These are phyloP conservation scores for Beauveria brongniartii DNA, from an alignment of 2,329 filamentous ascomycete genomes.

Conservation along the genomic window DNA sequence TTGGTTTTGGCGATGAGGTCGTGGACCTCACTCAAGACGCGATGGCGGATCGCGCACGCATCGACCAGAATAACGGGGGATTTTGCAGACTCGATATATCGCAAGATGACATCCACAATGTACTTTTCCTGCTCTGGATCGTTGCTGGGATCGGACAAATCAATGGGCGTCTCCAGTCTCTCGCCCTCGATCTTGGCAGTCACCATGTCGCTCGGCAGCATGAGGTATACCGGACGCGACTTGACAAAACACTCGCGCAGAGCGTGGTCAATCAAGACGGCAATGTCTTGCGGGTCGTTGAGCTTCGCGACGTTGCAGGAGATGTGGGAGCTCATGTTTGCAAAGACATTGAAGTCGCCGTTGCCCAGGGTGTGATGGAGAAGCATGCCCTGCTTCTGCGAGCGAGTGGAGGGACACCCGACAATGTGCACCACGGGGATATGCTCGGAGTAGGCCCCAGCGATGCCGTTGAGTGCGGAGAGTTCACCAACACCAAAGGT, in stretches of 20 bases:
- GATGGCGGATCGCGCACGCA: slow-evolving; percentile 71
- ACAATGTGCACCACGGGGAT: slow-evolving; percentile 66
- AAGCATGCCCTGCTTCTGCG: slow-evolving; percentile 39
- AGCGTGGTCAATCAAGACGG: slow-evolving; percentile 68
- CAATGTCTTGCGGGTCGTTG: slow-evolving; percentile 60
- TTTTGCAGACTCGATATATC: slow-evolving; percentile 63
- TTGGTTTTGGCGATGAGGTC: slow-evolving; percentile 64
- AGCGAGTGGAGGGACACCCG: slow-evolving; percentile 40
- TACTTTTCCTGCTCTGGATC: slow-evolving; percentile 67
- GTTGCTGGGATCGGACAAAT: slow-evolving; percentile 57
- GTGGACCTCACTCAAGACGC: slow-evolving; percentile 64
- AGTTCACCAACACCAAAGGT: slow-evolving; percentile 70
- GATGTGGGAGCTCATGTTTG: slow-evolving; percentile 66
- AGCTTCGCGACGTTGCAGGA: slow-evolving; percentile 65
- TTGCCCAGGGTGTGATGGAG: slow-evolving; percentile 66
- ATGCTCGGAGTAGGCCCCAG: slow-evolving; percentile 66
- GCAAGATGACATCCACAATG: slow-evolving; percentile 71
- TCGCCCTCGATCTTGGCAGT: slow-evolving; percentile 67
- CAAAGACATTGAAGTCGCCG: slow-evolving; percentile 76
- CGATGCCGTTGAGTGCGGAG: slow-evolving; percentile 66
- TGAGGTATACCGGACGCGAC: slow-evolving; percentile 75
- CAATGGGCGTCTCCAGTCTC: slow-evolving; percentile 60
- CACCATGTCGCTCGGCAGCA: slow-evolving; percentile 74
- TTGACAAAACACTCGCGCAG: slow-evolving; percentile 66
- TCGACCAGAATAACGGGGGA: slow-evolving; percentile 75